Percentiles rank a stretch among this genome's conserved stretches.
These are phyloP conservation scores for Thalassiosira exigua DNA, from an alignment of 352 stramenopile species.

Conservation along the genomic window DNA sequence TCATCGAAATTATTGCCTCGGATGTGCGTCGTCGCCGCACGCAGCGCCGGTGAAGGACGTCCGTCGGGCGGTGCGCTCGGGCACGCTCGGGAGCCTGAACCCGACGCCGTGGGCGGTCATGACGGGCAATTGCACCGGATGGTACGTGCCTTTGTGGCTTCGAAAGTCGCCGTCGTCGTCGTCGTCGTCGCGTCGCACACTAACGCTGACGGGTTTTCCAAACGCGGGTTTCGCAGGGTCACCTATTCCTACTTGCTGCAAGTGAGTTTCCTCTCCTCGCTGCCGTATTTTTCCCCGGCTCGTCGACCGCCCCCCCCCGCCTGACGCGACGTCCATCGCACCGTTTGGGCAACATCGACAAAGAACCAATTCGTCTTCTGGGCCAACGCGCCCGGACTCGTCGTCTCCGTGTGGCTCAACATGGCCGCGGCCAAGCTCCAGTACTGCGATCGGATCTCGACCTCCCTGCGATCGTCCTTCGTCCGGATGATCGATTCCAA, in stretches of 20 bases:
- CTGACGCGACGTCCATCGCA: slow-evolving; percentile 3
- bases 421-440: slow-evolving; percentile 67
- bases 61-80: slow-evolving; percentile 35
- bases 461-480: slow-evolving; percentile 33
- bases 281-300: not conserved
- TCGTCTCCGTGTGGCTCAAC: slow-evolving; percentile 75
- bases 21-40: not conserved
- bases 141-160: no score
- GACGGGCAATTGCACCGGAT: slow-evolving; percentile 76
- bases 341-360: slow-evolving; percentile 30
- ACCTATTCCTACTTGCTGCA: slow-evolving; percentile 60
- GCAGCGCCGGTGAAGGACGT: slow-evolving; percentile 53
- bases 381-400: slow-evolving; percentile 61
- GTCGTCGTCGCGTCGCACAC: no score
- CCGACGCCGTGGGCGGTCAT: slow-evolving; percentile 76
- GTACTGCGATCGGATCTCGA: slow-evolving; percentile 52
- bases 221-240: no score
- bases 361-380: slow-evolving; percentile 74
- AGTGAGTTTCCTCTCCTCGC: slow-evolving; percentile 9
- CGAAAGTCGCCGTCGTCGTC: no score
- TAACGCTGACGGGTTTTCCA: no score
- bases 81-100: slow-evolving; percentile 68
- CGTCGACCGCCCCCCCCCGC: no score
- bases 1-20: not conserved
- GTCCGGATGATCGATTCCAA: slow-evolving; percentile 42